Base-by-base conservation (phyloP, 331 rosid species). In the Rhamnella rubrinervis region DNA sequence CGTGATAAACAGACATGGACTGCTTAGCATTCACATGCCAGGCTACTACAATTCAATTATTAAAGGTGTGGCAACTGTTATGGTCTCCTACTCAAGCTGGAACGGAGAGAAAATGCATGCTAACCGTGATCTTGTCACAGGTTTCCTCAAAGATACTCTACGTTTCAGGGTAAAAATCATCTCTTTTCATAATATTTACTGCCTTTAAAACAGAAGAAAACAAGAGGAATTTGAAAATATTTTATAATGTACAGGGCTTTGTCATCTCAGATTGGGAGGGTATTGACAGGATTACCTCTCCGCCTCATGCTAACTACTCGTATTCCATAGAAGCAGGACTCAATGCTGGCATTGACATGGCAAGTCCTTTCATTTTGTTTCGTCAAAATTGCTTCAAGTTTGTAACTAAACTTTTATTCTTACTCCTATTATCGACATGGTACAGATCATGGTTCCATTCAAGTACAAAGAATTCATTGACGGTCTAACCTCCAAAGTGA, bases 231-330 rank as follows among this genome's bases (percentile, higher is more conserved):
- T 26, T 35, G 15, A 40, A 55, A 51, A 51, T 19, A 12, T 21
- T 21, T 31, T 79, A 52, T 46, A 53, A 64, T 76, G 37, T 55
- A 18, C 87, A 89, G 96, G 96, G 96, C 55, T 70, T 89, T 68
- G 92, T 89, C 64, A 89, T 89, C 77, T 75, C 96, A 55, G 96
- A 89, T 77, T 89, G 80, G 86, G 73, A 86, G 55, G 96, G 92
- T 14, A 77, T 89, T 52, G 92, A 89, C 71, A 75, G 85, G 83
- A 89, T 89, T 39, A 86, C 92, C 57, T 40, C 88, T 23, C 96
- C 90, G 40, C 73, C 76, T 55, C 87, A 74, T 79, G 85, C 90
- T 60, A 86, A 89, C 81, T 81, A 81, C 80, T 67, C 92, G 8
- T 83, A 86, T 60, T 89, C 92, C 44, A 70, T 85, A 61, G 63